A percentile compares a stretch with the other conserved stretches of the same genome.
These are phyloP conservation scores for Rhododendron molle DNA, from an alignment of 148 eudicot genomes.

Conservation along the genomic window DNA sequence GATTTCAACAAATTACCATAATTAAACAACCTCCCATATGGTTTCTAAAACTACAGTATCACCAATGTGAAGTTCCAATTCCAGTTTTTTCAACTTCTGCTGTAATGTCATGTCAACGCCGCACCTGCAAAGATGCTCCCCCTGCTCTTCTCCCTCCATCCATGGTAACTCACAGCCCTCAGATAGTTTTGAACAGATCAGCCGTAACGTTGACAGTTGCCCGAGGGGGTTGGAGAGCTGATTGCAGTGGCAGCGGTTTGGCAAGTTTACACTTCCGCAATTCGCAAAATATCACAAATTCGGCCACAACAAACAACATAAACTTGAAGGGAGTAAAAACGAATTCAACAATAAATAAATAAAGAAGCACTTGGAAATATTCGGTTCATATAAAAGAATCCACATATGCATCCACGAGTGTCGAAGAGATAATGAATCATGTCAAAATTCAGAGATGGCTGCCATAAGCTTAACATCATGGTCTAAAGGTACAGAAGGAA, in stretches of 20 bases:
- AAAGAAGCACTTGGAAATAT: background rate
- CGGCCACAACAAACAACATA: background rate
- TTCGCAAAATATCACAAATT: background rate
- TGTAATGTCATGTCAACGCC: background rate
- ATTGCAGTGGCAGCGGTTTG: background rate
- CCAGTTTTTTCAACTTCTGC: background rate
- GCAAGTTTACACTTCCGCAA: background rate
- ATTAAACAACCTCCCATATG: background rate
- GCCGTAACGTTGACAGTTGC: background rate
- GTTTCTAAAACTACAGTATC: background rate
- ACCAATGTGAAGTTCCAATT: background rate
- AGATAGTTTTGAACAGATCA: background rate
- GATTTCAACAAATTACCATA: background rate
- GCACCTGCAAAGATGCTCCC: background rate
- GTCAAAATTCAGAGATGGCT: background rate
- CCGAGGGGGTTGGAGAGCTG: background rate
- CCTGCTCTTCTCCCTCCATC: background rate
- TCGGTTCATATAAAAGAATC: background rate
- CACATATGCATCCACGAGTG: background rate
- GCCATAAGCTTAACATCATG: background rate
- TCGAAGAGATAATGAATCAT: background rate
- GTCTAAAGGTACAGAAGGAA: background rate
- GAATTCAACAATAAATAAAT: background rate
- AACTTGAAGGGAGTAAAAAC: background rate
- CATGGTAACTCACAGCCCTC: background rate